Base-by-base conservation (phyloP, 495 filamentous ascomycete species). In the Talaromyces thailandensis region DNA sequence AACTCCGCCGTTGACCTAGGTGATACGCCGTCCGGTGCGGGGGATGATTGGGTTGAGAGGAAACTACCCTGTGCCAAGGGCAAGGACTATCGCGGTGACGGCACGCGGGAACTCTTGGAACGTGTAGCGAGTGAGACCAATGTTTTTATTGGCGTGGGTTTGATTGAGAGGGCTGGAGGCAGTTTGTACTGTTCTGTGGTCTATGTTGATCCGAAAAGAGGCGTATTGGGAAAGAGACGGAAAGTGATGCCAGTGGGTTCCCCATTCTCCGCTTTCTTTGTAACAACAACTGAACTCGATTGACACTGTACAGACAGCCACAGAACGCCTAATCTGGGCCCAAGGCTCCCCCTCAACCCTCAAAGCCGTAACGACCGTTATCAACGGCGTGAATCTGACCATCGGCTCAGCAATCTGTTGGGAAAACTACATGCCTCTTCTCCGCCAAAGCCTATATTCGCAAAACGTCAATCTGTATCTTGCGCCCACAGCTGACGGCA, bases 381-480 rank as follows among this genome's bases (percentile, higher is more conserved):
- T 98, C 63, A 83, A 84, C 23, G 90, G 89, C 23, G 84, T 93
- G 14, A 84, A 82, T 51, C 74, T 98, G 21, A 92, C 86, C 16
- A 75, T 96, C 6, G 93, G 86, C 0, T 85, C 90, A 0, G 93
- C 93, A 1, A 95, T 98, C 48, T 98, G 93, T 77, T 98, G 93
- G 93, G 93, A 98, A 73, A 97, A 91, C 65, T 96, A 91, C 69
- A 98, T 98, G 93, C 93, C 93, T 0, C 76, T 97, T 21, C 81
- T 98, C 1, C 78, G 89, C 8, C 81, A 90, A 58, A 83, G 86
- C 23, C 79, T 98, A 18, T 98, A 98, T 68, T 81, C 84, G 2
- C 93, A 97, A 73, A 95, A 96, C 69, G 88, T 96, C 62, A 96
- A 93, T 69, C 77, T 98, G 23, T 98, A 95, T 67, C 85, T 97